A percentile compares a stretch with the other conserved stretches of the same genome.
phyloP scores from a whole-genome alignment of 495 filamentous ascomycete genomes.

The Pseudoneurospora amorphoporcata region DNA sequence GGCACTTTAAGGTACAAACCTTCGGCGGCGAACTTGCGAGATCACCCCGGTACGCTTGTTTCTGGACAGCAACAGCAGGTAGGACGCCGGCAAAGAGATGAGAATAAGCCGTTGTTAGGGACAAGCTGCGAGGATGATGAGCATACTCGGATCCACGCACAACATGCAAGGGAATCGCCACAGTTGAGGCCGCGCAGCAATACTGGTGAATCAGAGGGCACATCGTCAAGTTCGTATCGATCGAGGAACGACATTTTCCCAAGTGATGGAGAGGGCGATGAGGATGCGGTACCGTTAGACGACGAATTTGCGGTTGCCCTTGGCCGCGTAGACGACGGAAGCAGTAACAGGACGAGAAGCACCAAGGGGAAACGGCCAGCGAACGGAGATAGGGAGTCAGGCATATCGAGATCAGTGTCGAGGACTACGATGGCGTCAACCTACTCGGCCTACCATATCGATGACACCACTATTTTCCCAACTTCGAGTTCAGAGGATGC shows the following conservation, averaged over 20 bases:
- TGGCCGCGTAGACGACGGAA: conserved; percentile 62
- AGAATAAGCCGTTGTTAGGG: conserved; percentile 66
- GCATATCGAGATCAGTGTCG: conserved; percentile 45
- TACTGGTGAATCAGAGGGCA: conserved; percentile 72
- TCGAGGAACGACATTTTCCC: conserved; percentile 92
- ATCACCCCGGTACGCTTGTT: conserved; percentile 55
- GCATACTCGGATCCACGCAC: conserved; percentile 8
- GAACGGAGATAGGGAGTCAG: conserved; percentile 24
- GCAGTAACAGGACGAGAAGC: conserved; percentile 54
- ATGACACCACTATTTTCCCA: conserved; percentile 18
- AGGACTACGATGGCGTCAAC: conserved; percentile 42
- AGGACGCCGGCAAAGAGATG: conserved; percentile 39
- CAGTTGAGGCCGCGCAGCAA: conserved; percentile 62
- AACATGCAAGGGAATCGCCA: conserved; percentile 15
- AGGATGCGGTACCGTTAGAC: conserved; percentile 84
- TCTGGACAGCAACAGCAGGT: conserved; percentile 31
- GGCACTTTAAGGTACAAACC: conserved; percentile 80
- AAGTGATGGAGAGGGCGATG: conserved; percentile 78
- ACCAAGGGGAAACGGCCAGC: conserved; percentile 51
- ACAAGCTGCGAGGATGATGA: conserved; percentile 38
- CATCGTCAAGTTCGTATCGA: conserved; percentile 68
- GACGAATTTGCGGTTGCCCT: conserved; percentile 85
- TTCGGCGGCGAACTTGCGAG: conserved; percentile 80
- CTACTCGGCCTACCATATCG: conserved; percentile 21
- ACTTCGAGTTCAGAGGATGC: conserved; percentile 15